phyloP scores from a whole-genome alignment of 2,329 filamentous ascomycete genomes.

The Sporothrix euskadiensis region DNA sequence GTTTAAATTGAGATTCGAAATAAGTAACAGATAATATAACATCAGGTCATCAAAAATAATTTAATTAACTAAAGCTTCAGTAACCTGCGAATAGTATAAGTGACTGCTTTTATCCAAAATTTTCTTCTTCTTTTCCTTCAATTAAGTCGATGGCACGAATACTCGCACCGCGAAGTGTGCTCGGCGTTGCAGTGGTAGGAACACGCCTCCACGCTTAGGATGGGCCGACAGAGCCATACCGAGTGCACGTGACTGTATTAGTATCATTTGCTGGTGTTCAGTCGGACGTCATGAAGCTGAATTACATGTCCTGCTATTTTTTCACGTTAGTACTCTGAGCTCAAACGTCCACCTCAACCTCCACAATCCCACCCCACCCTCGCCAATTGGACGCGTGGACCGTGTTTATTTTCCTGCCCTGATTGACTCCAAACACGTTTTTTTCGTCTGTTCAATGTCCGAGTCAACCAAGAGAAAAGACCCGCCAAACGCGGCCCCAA shows the following conservation, averaged over 20 bases:
- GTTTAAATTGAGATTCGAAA: too few relatives aligned
- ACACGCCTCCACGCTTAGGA: neutral
- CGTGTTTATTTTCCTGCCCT: neutral
- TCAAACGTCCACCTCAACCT: neutral
- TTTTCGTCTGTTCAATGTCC: conserved; percentile 36
- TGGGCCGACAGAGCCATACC: neutral
- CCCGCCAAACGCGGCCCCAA: conserved; percentile 36
- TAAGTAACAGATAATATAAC: too few relatives aligned
- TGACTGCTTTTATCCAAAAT: neutral
- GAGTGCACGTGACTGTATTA: neutral
- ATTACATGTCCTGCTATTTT: neutral
- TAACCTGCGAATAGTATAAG: too few relatives aligned
- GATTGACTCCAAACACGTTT: neutral
- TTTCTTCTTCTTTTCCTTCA: neutral
- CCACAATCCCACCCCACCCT: neutral
- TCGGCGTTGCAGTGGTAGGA: neutral
- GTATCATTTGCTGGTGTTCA: neutral
- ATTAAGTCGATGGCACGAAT: neutral
- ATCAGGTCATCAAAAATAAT: too few relatives aligned
- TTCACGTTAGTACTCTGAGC: neutral
- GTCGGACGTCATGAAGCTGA: neutral
- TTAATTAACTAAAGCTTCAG: too few relatives aligned
- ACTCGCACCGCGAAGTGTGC: too few relatives aligned
- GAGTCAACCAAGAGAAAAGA: conserved; percentile 42
- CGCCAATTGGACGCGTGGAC: neutral